Percentiles rank a stretch among this genome's conserved stretches.
phyloP scores from a whole-genome alignment of 148 eudicot genomes.

The Drosera capensis region DNA sequence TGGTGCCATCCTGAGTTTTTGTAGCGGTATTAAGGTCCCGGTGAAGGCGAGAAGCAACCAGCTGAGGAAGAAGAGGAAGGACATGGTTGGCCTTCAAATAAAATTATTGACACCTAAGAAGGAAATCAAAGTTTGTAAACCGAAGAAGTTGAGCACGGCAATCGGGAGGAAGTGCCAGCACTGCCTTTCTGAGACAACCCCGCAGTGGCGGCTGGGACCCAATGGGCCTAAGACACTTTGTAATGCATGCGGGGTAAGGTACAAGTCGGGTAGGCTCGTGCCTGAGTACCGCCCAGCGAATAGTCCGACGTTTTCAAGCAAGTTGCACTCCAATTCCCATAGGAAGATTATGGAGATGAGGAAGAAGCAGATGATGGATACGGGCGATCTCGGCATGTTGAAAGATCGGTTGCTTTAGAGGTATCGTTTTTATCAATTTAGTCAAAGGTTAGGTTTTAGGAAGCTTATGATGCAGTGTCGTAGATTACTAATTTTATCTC shows the following conservation, averaged over 20 bases:
- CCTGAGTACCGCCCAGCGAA: constrained; percentile 80
- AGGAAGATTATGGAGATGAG: constrained; percentile 71
- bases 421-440: neutral
- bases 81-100: constrained; percentile 19
- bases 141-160: constrained; percentile 6
- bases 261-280: constrained; percentile 75
- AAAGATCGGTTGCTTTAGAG: neutral
- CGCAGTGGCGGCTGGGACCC: constrained; percentile 89
- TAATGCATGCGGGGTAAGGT: constrained; percentile 88
- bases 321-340: constrained; percentile 76
- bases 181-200: constrained; percentile 68
- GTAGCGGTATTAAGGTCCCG: constrained; percentile 28
- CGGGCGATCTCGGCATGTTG: neutral
- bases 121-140: neutral
- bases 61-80: constrained; percentile 15
- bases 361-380: constrained; percentile 25
- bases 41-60: constrained; percentile 44
- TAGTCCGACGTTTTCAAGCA: constrained; percentile 67
- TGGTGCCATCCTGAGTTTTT: constrained; percentile 12
- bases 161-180: constrained; percentile 62
- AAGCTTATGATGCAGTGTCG: neutral
- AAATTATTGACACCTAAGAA: neutral
- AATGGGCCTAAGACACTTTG: constrained; percentile 81
- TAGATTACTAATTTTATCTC: neutral
- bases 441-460: neutral